These are phyloP conservation scores for Pyricularia grisea DNA, from an alignment of 2,329 filamentous ascomycete genomes.

Conservation along the genomic window DNA sequence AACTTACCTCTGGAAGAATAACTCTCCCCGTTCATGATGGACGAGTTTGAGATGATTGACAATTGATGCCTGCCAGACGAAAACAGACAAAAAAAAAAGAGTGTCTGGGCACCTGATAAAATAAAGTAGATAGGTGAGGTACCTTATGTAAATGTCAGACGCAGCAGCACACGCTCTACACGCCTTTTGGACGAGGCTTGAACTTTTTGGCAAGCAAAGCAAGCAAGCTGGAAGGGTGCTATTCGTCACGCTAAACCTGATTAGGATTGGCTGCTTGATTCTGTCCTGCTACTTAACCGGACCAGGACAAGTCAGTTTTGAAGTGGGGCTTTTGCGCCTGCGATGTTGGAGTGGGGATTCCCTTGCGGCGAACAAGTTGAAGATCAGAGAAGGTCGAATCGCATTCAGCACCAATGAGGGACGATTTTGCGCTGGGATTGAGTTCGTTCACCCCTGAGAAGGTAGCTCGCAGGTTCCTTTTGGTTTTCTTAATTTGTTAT, in stretches of 20 bases:
- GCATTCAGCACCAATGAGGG: not conserved
- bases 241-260: not conserved
- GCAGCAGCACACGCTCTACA: not conserved
- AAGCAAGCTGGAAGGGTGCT: not conserved
- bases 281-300: no score
- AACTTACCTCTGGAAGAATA: slow-evolving; percentile 68
- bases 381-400: not conserved
- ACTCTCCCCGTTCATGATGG: slow-evolving; percentile 74
- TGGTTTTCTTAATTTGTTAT: not conserved
- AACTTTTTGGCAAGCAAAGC: slow-evolving; percentile 1
- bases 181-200: not conserved
- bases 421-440: not conserved
- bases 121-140: not conserved
- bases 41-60: not conserved
- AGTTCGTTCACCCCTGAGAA: slow-evolving; percentile 1
- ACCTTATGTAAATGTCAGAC: not conserved
- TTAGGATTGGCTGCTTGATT: not conserved
- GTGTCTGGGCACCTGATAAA: not conserved
- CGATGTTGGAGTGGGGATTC: not conserved
- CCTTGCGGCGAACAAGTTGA: not conserved
- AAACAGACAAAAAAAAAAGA: not conserved
- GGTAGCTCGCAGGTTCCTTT: not conserved
- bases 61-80: not conserved
- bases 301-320: not conserved
- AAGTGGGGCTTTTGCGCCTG: not conserved